A percentile compares a stretch with the other conserved stretches of the same genome.
phyloP scores from a whole-genome alignment of 331 rosid species.

The Malus hybrid region DNA sequence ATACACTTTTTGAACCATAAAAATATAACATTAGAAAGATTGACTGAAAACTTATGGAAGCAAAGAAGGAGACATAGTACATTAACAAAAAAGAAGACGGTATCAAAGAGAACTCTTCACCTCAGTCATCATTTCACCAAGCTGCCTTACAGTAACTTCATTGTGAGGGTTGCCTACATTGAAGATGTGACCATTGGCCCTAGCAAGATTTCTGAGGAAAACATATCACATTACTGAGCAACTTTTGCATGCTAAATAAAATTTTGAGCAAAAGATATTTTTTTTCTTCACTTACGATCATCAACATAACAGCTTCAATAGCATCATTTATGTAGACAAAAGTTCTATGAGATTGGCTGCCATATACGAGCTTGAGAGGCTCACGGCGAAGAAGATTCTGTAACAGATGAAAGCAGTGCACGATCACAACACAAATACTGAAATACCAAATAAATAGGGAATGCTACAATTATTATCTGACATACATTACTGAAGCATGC shows the following conservation, averaged over 20 bases:
- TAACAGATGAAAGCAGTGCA: slow-evolving; percentile 11
- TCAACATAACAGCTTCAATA: slow-evolving; percentile 81
- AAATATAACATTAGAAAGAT: too few relatives aligned
- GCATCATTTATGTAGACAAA: slow-evolving; percentile 85
- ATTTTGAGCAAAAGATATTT: not conserved
- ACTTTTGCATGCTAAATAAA: not conserved
- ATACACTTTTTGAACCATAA: too few relatives aligned
- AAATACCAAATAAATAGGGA: not conserved
- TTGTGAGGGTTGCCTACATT: slow-evolving; percentile 94
- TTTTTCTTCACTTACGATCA: slow-evolving; percentile 51
- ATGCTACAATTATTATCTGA: not conserved
- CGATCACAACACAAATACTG: slow-evolving; percentile 5
- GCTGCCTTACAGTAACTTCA: slow-evolving; percentile 95
- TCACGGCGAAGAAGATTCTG: slow-evolving; percentile 84
- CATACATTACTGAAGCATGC: slow-evolving; percentile 94
- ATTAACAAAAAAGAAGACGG: not conserved
- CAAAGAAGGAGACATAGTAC: too few relatives aligned
- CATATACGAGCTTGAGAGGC: slow-evolving; percentile 95
- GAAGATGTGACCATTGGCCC: slow-evolving; percentile 81
- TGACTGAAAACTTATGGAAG: too few relatives aligned
- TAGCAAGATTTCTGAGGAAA: slow-evolving; percentile 63
- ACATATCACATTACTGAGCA: slow-evolving; percentile 4
- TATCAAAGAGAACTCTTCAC: slow-evolving; percentile 29
- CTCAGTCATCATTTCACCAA: slow-evolving; percentile 89
- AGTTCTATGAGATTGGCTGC: slow-evolving; percentile 90